Evolutionary conservation across 1,284 basidiomycete genomes (phyloP), one percentile per base, ranked within the genome.

Genomic region (Xerocomus nothofagi): DNA sequence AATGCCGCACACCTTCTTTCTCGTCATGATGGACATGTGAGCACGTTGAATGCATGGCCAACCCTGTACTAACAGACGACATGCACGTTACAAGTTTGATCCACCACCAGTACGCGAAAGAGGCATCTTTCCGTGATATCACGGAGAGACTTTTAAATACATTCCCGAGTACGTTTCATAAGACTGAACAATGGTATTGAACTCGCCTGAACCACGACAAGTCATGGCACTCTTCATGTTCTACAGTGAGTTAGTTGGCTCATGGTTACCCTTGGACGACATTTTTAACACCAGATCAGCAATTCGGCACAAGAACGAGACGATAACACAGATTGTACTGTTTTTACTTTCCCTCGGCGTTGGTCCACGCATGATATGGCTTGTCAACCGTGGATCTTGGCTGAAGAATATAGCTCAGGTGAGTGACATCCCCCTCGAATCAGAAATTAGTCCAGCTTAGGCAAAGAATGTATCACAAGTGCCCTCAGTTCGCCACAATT

Each of bases 11-110:
- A 81, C 80, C 5, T 88, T 82, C 62, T 69, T 89, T 39, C 71
- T 89, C 32, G 58, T 88, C 14, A 70, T 88, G 71, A 88, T 91
- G 84, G 85, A 88, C 59, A 83, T 90, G 88, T 91, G 64, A 60
- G 86, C 73, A 15, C 14, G 32, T 30, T 33, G 27, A n/a, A 36
- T 40, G 47, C 42, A 33, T 43, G 30, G 11, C 23, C 7, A 18
- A 34, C 18, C 8, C n/a, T 24, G 26, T 10, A 27, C 37, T 56
- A 41, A 56, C 47, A 24, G 32, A 40, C 41, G 46, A 43, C 29
- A 6, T 52, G 20, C 17, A 42, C 43, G 43, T 46, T 18, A n/a
- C 45, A 56, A 88, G 88, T 50, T 68, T 91, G 37, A 78, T 89
- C 41, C 86, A 88, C 60, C 80, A 80, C 47, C 89, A 91, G 67